Evolutionary conservation across 1,284 basidiomycete species (phyloP).

Genomic region (Inonotus obliquus): DNA sequence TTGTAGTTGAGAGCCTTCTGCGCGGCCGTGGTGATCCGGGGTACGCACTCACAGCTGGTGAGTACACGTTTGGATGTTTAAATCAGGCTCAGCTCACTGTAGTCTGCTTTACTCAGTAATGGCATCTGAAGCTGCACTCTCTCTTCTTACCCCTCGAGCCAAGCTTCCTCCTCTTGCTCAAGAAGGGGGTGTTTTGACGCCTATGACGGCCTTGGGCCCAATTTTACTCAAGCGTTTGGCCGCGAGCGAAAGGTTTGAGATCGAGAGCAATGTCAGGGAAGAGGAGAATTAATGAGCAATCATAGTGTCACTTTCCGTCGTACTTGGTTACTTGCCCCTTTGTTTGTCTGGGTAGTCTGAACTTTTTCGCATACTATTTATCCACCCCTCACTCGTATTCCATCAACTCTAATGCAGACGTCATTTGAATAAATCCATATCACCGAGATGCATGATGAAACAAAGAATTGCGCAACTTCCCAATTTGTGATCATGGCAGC

Average conservation of each 20-base stretch:
- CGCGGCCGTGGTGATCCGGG: conserved; percentile 76
- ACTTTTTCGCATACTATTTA: no score
- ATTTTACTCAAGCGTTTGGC: conserved; percentile 62
- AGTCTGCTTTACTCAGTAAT: conserved; percentile 45
- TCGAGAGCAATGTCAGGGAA: conserved; percentile 4
- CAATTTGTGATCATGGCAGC: no score
- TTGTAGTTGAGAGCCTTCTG: conserved; percentile 57
- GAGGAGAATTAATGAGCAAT: not conserved
- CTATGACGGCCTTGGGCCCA: conserved; percentile 73
- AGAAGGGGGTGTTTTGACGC: conserved; percentile 74
- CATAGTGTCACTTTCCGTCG: not conserved
- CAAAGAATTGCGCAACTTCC: no score
- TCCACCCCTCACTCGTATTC: no score
- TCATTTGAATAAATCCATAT: no score
- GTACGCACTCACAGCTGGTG: conserved; percentile 65
- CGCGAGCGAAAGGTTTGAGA: conserved; percentile 45
- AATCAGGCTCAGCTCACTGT: not conserved
- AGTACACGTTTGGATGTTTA: conserved; percentile 23
- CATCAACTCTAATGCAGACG: no score
- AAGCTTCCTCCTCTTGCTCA: conserved; percentile 50
- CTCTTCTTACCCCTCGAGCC: conserved; percentile 45
- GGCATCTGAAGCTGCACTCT: conserved; percentile 72
- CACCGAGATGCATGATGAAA: no score
- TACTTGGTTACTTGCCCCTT: not conserved
- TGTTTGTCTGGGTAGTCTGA: not conserved